A percentile compares a stretch with the other conserved stretches of the same genome.
Conservation (phyloP, 1,139 yeast genomes). For the Yamadazyma diospyri region DNA sequence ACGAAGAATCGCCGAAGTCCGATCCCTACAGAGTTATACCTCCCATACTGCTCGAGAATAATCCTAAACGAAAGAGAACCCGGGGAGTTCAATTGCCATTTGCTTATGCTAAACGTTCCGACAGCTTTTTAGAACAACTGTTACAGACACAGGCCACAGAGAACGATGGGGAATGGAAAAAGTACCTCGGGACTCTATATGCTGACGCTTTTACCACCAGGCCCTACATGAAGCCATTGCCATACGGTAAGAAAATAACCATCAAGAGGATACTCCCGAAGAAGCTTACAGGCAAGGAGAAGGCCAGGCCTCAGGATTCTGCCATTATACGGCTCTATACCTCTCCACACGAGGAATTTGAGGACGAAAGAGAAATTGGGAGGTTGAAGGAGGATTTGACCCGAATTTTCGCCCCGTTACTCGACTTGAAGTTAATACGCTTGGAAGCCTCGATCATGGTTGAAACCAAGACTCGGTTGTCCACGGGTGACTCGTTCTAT, state of each 20-base stretch:
- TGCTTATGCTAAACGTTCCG: constrained; percentile 11
- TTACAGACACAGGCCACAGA: constrained; percentile 11
- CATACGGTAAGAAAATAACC: constrained; percentile 47
- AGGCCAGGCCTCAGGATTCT: constrained; percentile 19
- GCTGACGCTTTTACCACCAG: constrained; percentile 84
- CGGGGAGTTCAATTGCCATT: constrained; percentile 14
- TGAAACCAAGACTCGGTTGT: constrained; percentile 50
- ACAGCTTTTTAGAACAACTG: constrained; percentile 9
- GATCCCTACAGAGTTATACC: constrained; percentile 12
- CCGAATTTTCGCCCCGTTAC: constrained; percentile 60
- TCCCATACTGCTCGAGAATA: constrained; percentile 13
- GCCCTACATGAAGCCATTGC: constrained; percentile 54
- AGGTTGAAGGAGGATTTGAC: constrained; percentile 74
- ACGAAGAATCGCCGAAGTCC: constrained; percentile 3
- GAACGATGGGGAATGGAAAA: constrained; percentile 20
- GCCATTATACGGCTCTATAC: constrained; percentile 35
- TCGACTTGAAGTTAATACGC: constrained; percentile 52
- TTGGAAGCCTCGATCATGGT: constrained; percentile 62
- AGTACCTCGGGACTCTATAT: constrained; percentile 66
- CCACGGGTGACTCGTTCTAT: constrained; percentile 71
- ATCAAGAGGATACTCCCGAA: constrained; percentile 35
- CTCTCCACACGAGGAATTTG: constrained; percentile 17
- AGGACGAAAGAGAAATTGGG: constrained; percentile 60
- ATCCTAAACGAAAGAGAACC: constrained; percentile 14
- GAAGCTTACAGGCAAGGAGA: constrained; percentile 20